Conservation (phyloP, 768 basidiomycete genomes). For the Amanita muscaria region DNA sequence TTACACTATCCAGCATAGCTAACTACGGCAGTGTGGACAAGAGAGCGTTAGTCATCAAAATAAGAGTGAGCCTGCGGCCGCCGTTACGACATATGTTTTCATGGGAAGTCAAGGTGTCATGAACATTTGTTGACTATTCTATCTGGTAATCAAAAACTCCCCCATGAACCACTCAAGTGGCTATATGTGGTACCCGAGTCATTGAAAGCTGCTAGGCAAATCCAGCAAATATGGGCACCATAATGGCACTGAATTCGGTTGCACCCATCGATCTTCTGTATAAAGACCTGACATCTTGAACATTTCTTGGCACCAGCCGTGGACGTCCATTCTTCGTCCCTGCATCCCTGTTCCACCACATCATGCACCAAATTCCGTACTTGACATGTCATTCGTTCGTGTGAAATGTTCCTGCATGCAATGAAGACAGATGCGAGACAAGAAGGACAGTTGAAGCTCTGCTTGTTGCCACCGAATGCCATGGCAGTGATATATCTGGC, state of each 20-base stretch:
- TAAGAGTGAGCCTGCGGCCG: too few species aligned
- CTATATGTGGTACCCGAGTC: slow-evolving; percentile 13
- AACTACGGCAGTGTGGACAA: too few species aligned
- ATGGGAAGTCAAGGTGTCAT: too few species aligned
- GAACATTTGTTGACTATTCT: too few species aligned
- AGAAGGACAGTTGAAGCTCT: slow-evolving; percentile 38
- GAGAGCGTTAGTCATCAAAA: too few species aligned
- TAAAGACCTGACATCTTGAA: slow-evolving; percentile 34
- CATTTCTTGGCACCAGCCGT: slow-evolving; percentile 35
- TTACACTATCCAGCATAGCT: too few species aligned
- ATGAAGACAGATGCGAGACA: slow-evolving; percentile 43
- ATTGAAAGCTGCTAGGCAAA: slow-evolving; percentile 38
- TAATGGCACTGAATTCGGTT: slow-evolving; percentile 48
- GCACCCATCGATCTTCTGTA: slow-evolving; percentile 45
- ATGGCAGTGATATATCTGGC: slow-evolving; percentile 34
- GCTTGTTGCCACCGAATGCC: slow-evolving; percentile 9
- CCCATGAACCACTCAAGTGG: slow-evolving; percentile 31
- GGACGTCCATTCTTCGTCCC: slow-evolving; percentile 32
- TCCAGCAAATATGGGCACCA: slow-evolving; percentile 48
- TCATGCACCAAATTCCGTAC: slow-evolving; percentile 24
- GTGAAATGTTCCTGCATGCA: slow-evolving; percentile 38
- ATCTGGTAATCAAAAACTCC: too few species aligned
- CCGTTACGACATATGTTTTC: too few species aligned
- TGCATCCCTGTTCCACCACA: slow-evolving; percentile 31
- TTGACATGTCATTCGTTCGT: slow-evolving; percentile 44